phyloP scores from a whole-genome alignment of 306 rosid genomes.

The Sophora flavescens region DNA sequence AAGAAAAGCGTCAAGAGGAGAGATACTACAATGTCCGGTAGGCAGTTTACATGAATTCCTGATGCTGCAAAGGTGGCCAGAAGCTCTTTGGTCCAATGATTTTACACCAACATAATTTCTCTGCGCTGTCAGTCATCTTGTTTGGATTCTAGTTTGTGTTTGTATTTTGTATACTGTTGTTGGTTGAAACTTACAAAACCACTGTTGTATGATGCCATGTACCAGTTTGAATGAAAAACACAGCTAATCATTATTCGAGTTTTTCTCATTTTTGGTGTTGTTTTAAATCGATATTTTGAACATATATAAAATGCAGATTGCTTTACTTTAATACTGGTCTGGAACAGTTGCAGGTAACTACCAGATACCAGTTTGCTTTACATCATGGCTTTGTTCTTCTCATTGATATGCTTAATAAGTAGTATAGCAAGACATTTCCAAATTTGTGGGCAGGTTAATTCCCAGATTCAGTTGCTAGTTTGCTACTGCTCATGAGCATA shows the following conservation, averaged over 20 bases:
- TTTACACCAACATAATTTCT: slow-evolving; percentile 19
- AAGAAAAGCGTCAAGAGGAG: slow-evolving; percentile 66
- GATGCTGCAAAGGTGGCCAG: slow-evolving; percentile 13
- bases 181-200: slow-evolving; percentile 27
- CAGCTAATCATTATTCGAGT: slow-evolving; percentile 3
- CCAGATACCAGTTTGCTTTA: slow-evolving; percentile 5
- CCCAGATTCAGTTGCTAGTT: background rate
- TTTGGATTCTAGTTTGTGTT: slow-evolving; percentile 20
- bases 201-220: slow-evolving; percentile 42
- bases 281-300: slow-evolving; percentile 9
- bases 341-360: background rate
- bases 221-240: slow-evolving; percentile 47
- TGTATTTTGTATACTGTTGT: slow-evolving; percentile 39
- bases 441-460: background rate
- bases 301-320: background rate
- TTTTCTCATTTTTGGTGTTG: background rate
- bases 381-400: background rate
- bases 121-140: background rate
- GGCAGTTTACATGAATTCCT: slow-evolving; percentile 45
- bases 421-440: slow-evolving; percentile 5
- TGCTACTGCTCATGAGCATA: background rate
- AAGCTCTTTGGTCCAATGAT: slow-evolving; percentile 12
- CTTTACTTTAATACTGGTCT: background rate
- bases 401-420: background rate
- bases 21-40: slow-evolving; percentile 42